phyloP scores from a whole-genome alignment of 2,329 filamentous ascomycete genomes.

The Fusarium oxysporum region DNA sequence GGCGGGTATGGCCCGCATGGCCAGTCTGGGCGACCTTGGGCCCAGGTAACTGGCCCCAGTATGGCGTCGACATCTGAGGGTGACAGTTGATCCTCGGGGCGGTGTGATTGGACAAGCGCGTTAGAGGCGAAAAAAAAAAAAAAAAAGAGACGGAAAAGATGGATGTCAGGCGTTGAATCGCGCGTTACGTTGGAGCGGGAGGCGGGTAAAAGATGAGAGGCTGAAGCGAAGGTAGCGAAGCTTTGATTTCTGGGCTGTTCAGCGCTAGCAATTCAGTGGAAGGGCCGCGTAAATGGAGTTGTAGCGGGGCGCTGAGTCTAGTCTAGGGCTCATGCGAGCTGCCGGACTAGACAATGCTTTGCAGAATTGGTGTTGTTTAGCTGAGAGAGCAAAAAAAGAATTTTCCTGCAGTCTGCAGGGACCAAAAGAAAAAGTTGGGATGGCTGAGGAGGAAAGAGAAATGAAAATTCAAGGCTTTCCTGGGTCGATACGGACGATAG shows the following conservation, averaged over 20 bases:
- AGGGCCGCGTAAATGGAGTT: slow-evolving; percentile 26
- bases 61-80: slow-evolving; percentile 61
- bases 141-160: slow-evolving; percentile 16
- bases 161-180: slow-evolving; percentile 29
- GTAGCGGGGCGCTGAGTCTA: slow-evolving; percentile 38
- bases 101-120: slow-evolving; percentile 44
- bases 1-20: slow-evolving; percentile 49
- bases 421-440: slow-evolving; percentile 8
- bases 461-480: slow-evolving; percentile 19
- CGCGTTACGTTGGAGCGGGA: slow-evolving; percentile 27
- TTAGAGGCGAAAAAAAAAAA: slow-evolving; percentile 19
- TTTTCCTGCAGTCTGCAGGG: slow-evolving; percentile 25
- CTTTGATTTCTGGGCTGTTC: slow-evolving; percentile 23
- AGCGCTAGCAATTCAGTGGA: slow-evolving; percentile 31
- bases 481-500: slow-evolving; percentile 22
- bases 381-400: slow-evolving; percentile 5
- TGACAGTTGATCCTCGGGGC: slow-evolving; percentile 32
- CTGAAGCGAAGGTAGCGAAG: slow-evolving; percentile 30
- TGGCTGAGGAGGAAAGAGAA: slow-evolving; percentile 25
- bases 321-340: slow-evolving; percentile 44
- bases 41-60: slow-evolving; percentile 69
- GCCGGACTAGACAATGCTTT: slow-evolving; percentile 57
- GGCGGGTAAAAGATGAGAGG: slow-evolving; percentile 37
- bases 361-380: slow-evolving; percentile 43
- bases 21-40: slow-evolving; percentile 53